These are phyloP conservation scores for Thalia dealbata DNA, from an alignment of 176 grass and related monocot species.

Conservation along the genomic window DNA sequence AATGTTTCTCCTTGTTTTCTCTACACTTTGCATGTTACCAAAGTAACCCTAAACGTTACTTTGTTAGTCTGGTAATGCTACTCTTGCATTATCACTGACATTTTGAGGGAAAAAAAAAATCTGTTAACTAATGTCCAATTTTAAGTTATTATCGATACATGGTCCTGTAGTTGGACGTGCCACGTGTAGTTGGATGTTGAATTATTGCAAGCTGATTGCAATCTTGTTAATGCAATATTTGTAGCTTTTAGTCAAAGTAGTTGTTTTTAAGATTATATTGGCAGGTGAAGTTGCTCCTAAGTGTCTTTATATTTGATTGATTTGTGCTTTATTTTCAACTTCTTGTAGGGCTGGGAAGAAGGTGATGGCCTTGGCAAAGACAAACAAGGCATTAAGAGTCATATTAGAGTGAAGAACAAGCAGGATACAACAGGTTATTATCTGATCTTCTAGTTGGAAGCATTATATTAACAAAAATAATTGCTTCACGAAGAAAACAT, in stretches of 20 bases:
- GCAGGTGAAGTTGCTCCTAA: not conserved
- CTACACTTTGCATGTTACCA: no score
- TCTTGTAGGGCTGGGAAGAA: conserved; percentile 84
- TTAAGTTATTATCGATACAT: no score
- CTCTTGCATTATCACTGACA: no score
- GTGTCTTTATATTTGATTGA: not conserved
- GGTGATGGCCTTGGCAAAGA: conserved; percentile 99
- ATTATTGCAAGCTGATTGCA: no score
- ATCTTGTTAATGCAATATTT: no score
- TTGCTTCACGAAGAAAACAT: not conserved
- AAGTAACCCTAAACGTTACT: no score
- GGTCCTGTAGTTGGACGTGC: no score
- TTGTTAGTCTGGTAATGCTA: no score
- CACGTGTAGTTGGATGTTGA: no score
- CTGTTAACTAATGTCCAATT: no score
- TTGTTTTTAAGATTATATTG: not conserved
- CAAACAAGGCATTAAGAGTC: conserved; percentile 87
- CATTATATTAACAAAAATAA: not conserved
- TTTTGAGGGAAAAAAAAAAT: no score
- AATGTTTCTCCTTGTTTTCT: no score
- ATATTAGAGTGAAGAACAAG: conserved; percentile 94
- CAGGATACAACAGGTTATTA: conserved; percentile 63
- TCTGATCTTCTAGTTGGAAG: not conserved
- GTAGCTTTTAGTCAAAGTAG: not conserved
- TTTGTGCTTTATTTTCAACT: not conserved